These are phyloP conservation scores for Kwoniella newhampshirensis DNA, from an alignment of 768 basidiomycete species.

Conservation along the genomic window DNA sequence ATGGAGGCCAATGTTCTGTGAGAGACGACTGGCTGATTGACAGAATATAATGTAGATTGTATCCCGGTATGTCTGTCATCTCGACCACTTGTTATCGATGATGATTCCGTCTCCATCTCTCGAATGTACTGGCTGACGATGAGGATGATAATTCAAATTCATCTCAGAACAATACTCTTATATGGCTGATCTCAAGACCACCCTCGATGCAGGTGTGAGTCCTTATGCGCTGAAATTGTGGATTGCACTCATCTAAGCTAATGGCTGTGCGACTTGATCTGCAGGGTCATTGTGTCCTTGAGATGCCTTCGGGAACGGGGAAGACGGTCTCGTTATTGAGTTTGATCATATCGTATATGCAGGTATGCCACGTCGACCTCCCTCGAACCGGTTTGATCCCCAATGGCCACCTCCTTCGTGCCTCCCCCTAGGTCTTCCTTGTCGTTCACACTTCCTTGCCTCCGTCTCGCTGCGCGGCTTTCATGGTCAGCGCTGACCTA, in stretches of 20 bases:
- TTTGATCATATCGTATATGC: conserved; percentile 96
- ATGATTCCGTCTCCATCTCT: no score
- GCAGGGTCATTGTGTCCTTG: conserved; percentile 97
- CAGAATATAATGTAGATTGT: no score
- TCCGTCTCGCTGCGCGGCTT: no score
- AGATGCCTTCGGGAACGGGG: conserved; percentile 99
- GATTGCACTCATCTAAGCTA: neutral
- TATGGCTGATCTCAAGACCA: conserved; percentile 97
- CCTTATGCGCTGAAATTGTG: no score
- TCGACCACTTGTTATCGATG: neutral
- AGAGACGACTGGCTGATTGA: no score
- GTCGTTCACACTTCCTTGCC: no score
- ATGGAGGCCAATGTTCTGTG: no score
- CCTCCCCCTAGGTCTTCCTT: no score
- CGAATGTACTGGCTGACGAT: no score
- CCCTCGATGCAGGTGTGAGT: conserved; percentile 85
- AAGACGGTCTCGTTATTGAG: conserved; percentile 96
- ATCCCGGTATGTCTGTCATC: conserved; percentile 78
- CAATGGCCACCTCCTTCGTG: no score
- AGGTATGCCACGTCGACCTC: conserved; percentile 59
- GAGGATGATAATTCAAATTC: no score
- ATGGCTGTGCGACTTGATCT: neutral
- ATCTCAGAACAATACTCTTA: conserved; percentile 92
- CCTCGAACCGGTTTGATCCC: neutral
- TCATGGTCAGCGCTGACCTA: no score